Percentiles rank a stretch among this genome's conserved stretches.
Conservation (phyloP, 331 rosid genomes). For the Telfairia occidentalis region DNA sequence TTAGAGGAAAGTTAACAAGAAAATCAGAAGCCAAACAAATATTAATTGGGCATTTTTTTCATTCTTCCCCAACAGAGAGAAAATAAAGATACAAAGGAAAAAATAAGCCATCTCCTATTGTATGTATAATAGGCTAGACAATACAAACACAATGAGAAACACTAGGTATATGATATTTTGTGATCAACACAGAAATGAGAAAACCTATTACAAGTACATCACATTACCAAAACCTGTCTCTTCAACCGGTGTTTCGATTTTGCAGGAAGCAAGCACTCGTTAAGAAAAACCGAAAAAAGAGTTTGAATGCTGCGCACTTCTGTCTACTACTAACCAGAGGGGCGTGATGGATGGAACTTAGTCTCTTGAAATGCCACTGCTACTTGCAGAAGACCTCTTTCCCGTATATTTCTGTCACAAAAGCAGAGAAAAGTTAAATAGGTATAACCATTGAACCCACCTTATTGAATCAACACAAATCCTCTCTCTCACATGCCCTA, state of each 20-base stretch:
- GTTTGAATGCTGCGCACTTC: constrained; percentile 19
- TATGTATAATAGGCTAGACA: too few species aligned
- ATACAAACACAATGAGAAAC: neutral
- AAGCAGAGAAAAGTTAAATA: neutral
- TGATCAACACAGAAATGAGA: neutral
- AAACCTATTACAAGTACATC: constrained; percentile 3
- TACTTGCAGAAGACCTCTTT: constrained; percentile 27
- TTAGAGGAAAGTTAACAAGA: neutral
- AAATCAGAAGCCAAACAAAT: neutral
- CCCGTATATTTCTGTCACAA: constrained; percentile 42
- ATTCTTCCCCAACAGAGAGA: neutral
- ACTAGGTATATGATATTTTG: neutral
- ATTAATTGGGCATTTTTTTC: neutral
- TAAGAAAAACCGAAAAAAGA: constrained; percentile 16
- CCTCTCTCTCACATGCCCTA: neutral
- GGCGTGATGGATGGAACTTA: constrained; percentile 11
- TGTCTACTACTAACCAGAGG: constrained; percentile 7
- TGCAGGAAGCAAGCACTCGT: constrained; percentile 13
- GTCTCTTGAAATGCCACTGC: constrained; percentile 25
- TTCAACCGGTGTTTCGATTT: neutral
- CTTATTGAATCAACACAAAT: neutral
- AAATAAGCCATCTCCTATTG: neutral
- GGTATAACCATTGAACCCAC: neutral
- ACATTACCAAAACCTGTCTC: neutral
- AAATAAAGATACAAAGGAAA: neutral